A percentile compares a stretch with the other conserved stretches of the same genome.
These are phyloP conservation scores for Lipomyces starkeyi DNA, from an alignment of 805 yeast genomes.

Conservation along the genomic window DNA sequence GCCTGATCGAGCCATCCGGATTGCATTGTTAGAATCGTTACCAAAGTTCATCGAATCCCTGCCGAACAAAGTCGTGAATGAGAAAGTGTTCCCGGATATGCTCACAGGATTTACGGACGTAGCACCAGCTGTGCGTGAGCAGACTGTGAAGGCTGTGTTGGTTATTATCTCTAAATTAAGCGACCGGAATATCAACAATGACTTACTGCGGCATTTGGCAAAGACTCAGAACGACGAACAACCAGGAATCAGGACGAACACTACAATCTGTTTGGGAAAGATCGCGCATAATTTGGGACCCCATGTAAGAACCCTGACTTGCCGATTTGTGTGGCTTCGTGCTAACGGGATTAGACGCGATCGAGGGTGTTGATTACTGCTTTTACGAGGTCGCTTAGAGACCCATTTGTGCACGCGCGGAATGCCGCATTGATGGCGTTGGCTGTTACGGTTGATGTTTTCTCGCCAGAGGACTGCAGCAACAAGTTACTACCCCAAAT, in stretches of 20 bases:
- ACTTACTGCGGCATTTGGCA: constrained; percentile 78
- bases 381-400: constrained; percentile 79
- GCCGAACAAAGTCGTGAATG: constrained; percentile 66
- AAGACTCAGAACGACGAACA: constrained; percentile 78
- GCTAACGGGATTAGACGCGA: constrained; percentile 48
- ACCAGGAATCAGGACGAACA: constrained; percentile 78
- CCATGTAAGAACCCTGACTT: constrained; percentile 32
- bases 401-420: constrained; percentile 75
- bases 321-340: constrained; percentile 40
- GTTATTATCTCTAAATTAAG: constrained; percentile 41
- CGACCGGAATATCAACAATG: constrained; percentile 85
- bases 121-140: constrained; percentile 78
- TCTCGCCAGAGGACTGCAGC: constrained; percentile 76
- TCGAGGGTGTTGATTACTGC: constrained; percentile 86
- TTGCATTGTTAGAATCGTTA: constrained; percentile 69
- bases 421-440: constrained; percentile 79
- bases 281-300: constrained; percentile 67
- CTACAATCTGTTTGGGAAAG: constrained; percentile 70
- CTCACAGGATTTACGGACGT: constrained; percentile 87
- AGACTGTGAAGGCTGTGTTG: constrained; percentile 71
- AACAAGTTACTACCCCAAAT: constrained; percentile 81
- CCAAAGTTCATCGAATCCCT: constrained; percentile 60
- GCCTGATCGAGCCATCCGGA: constrained; percentile 78
- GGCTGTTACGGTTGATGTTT: constrained; percentile 64
- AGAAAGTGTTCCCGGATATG: constrained; percentile 68